Conservation (phyloP, 73 alveolate genomes). For the Uronychia binucleata region DNA sequence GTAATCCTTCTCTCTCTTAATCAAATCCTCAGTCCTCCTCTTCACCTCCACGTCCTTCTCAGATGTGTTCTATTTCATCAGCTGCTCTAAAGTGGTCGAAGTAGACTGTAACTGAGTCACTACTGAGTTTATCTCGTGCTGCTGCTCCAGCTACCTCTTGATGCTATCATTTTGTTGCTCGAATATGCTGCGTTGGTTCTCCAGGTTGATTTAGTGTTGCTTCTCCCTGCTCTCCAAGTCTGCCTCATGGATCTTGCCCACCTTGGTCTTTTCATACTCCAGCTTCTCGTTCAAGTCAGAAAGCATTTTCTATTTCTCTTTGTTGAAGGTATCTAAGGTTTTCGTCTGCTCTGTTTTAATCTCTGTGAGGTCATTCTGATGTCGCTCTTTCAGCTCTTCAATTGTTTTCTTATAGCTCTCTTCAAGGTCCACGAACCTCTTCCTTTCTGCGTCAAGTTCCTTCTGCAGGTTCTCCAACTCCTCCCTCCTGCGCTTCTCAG, state of each 20-base stretch:
- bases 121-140: neutral
- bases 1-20: neutral
- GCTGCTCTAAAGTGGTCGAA: neutral
- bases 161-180: neutral
- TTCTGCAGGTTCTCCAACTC: neutral
- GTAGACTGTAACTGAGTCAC: neutral
- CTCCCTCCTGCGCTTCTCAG: neutral
- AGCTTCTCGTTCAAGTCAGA: neutral
- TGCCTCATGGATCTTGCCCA: neutral
- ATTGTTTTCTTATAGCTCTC: neutral
- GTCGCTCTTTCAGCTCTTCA: neutral
- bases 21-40: neutral
- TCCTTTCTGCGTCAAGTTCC: conserved; percentile 11
- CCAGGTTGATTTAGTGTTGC: neutral
- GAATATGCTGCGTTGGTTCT: neutral
- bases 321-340: neutral
- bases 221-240: neutral
- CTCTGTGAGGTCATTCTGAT: neutral
- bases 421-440: neutral
- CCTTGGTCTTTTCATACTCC: neutral
- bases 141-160: neutral
- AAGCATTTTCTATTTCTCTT: neutral
- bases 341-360: neutral
- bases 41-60: neutral
- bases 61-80: neutral